Evolutionary conservation across 1,284 basidiomycete species (phyloP), one percentile per base, ranked within the genome.

Genomic region (Ganoderma sinense): DNA sequence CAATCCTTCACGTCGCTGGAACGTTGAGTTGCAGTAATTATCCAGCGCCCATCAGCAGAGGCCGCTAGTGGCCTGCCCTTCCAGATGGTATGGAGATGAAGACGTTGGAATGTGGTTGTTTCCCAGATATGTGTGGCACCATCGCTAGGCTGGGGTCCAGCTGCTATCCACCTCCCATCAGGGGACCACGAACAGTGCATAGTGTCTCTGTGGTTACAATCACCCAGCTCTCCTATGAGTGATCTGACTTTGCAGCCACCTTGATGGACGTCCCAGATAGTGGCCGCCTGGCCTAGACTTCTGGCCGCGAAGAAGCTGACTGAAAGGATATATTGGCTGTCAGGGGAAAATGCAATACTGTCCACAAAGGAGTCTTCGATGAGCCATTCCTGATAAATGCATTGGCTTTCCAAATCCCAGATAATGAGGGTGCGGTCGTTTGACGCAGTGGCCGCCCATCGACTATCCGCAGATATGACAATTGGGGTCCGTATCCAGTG

Each of bases 331-430:
- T 33, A 56, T 31, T 8, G 53, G 14, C 53, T 33, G 6, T 33
- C 29, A 0, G 53, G 31, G 29, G 53, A 56, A 20, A 56, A 20
- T 2, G 53, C 29, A 7, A 56, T 14, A 3, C 7, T 31, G 0
- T 7, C 0, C 29, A 29, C 29, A 0, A 0, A 1, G 1, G n/a
- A 8, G 29, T 18, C 6, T 1, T 33, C 3, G 4, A 29, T 10
- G 14, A 31, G 7, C 53, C 53, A 56, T 8, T 56, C 53, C 16
- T 33, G 53, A 1, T 29, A 18, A 29, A 56, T 33, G 18, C 29
- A 20, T 18, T 16, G 29, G 10, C 7, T 56, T 10, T 56, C 16
- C 5, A 14, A 20, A 20, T 56, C 53, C 53, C 53, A 56, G 26
- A 56, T 20, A 3, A 56, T 33, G 29, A 56, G 31, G 53, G 53